A percentile compares a stretch with the other conserved stretches of the same genome.
Evolutionary conservation across 345 rosid species (phyloP).

Genomic region (Streptanthus diversifolius): DNA sequence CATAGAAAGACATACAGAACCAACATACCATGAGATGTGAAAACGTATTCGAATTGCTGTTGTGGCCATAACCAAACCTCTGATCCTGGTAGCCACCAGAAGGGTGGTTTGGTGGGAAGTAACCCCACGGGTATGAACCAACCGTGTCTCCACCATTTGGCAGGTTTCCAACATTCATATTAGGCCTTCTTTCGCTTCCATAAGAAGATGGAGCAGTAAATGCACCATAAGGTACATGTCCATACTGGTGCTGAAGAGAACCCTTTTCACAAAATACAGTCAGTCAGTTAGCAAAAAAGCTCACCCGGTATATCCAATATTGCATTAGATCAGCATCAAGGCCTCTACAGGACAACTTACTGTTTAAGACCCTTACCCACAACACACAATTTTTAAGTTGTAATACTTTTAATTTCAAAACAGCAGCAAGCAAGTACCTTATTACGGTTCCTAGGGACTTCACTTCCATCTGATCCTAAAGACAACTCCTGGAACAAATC

Average conservation of each 20-base stretch:
- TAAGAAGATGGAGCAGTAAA: constrained; percentile 39
- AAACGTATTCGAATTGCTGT: constrained; percentile 29
- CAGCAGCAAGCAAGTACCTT: constrained; percentile 39
- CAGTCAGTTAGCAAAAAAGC: constrained; percentile 32
- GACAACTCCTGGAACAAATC: constrained; percentile 58
- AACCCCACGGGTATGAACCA: constrained; percentile 45
- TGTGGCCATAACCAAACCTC: constrained; percentile 45
- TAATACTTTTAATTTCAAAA: background rate
- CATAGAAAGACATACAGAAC: background rate
- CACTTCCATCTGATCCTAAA: constrained; percentile 47
- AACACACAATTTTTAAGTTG: background rate
- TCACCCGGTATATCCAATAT: background rate
- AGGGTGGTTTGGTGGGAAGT: constrained; percentile 31
- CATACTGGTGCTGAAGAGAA: constrained; percentile 40
- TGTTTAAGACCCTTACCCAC: background rate
- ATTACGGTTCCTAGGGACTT: constrained; percentile 32
- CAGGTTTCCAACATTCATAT: constrained; percentile 18
- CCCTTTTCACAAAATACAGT: constrained; percentile 41
- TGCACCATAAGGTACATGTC: constrained; percentile 45
- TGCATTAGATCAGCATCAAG: background rate
- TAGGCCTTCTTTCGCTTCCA: constrained; percentile 24
- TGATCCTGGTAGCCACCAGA: constrained; percentile 42
- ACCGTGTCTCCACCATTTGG: constrained; percentile 34
- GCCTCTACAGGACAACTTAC: background rate
- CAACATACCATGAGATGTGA: constrained; percentile 50